Percentiles rank a stretch among this genome's conserved stretches.
These are phyloP conservation scores for Penicillium taxi DNA, from an alignment of 495 filamentous ascomycete genomes.

Conservation along the genomic window DNA sequence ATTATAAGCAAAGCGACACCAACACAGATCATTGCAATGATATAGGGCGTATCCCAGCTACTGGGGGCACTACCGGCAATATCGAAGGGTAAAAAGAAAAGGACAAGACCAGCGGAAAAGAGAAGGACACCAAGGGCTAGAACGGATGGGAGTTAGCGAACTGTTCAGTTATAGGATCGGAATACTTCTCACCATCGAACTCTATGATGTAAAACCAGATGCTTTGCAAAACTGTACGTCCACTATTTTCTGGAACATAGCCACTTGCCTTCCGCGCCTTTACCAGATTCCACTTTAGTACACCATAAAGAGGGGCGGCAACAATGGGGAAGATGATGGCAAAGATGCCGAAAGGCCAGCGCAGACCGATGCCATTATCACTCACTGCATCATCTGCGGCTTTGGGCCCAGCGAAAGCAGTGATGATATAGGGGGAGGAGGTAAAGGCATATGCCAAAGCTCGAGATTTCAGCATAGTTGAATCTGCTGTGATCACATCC, in stretches of 20 bases:
- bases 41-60: slow-evolving; percentile 39
- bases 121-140: slow-evolving; percentile 42
- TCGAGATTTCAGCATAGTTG: slow-evolving; percentile 50
- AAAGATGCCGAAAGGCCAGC: slow-evolving; percentile 53
- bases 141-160: not conserved
- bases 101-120: slow-evolving; percentile 44
- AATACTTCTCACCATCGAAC: slow-evolving; percentile 39
- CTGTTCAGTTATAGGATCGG: not conserved
- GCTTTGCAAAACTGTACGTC: slow-evolving; percentile 31
- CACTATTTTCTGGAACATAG: slow-evolving; percentile 24
- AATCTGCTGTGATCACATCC: slow-evolving; percentile 53
- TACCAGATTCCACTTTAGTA: slow-evolving; percentile 43
- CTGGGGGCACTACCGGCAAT: slow-evolving; percentile 35
- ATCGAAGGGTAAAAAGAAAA: slow-evolving; percentile 54
- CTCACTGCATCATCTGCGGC: slow-evolving; percentile 34
- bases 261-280: slow-evolving; percentile 42
- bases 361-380: slow-evolving; percentile 43
- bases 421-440: slow-evolving; percentile 43
- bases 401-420: slow-evolving; percentile 27
- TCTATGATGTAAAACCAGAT: slow-evolving; percentile 46
- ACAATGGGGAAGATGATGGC: slow-evolving; percentile 49
- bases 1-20: slow-evolving; percentile 44
- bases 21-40: slow-evolving; percentile 49
- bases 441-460: slow-evolving; percentile 50
- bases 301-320: slow-evolving; percentile 36